A percentile compares a stretch with the other conserved stretches of the same genome.
Conservation (phyloP, 371 early-diverging fungal genomes). For the Saksenaea oblongispora region DNA sequence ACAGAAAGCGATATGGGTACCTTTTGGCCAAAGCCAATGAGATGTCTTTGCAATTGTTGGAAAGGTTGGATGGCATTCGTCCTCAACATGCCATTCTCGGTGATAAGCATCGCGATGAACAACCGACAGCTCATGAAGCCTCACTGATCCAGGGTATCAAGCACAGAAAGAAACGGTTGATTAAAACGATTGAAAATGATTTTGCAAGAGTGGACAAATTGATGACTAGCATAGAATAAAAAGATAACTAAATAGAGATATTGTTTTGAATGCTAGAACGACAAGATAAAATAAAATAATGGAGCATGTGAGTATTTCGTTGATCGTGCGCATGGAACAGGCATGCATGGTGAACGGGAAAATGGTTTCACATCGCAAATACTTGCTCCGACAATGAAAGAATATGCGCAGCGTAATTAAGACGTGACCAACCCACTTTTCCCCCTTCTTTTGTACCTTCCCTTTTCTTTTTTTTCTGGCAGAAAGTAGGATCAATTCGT, state of each 20-base stretch:
- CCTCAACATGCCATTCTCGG: slow-evolving; percentile 31
- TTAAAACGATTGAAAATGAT: slow-evolving; percentile 16
- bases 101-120: slow-evolving; percentile 5
- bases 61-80: slow-evolving; percentile 40
- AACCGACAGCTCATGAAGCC: slow-evolving; percentile 21
- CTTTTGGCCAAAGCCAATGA: slow-evolving; percentile 38
- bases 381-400: neutral
- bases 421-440: too few relatives aligned
- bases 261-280: too few relatives aligned
- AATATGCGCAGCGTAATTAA: too few relatives aligned
- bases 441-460: too few relatives aligned
- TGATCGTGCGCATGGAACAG: too few relatives aligned
- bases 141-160: slow-evolving; percentile 27
- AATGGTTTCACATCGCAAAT: neutral
- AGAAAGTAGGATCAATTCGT: too few relatives aligned
- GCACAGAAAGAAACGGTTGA: slow-evolving; percentile 27
- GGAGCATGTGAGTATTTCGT: neutral
- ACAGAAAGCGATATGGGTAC: slow-evolving; percentile 19
- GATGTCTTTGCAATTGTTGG: slow-evolving; percentile 34
- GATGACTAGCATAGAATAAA: neutral
- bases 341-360: too few relatives aligned
- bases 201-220: slow-evolving; percentile 3
- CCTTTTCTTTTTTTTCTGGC: too few relatives aligned
- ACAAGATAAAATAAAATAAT: neutral
- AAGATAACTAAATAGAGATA: too few relatives aligned